Percentiles rank a stretch among this genome's conserved stretches.
Evolutionary conservation across 1,284 basidiomycete genomes (phyloP).

Genomic region (Xerocomus nothofagi): DNA sequence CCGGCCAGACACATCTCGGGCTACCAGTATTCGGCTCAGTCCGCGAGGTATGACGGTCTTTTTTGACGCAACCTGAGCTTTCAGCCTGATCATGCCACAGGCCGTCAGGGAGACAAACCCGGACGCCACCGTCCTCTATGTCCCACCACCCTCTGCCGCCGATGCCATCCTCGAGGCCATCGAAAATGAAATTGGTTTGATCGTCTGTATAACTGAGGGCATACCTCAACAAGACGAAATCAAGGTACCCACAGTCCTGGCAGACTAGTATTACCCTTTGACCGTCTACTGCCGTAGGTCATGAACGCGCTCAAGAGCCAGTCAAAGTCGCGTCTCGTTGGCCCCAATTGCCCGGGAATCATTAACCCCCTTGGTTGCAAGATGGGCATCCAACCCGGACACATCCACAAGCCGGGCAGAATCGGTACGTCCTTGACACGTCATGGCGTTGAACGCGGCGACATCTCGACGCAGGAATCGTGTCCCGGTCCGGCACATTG

Average conservation of each 20-base stretch:
- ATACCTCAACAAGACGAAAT: slow-evolving; percentile 97
- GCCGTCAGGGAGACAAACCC: slow-evolving; percentile 83
- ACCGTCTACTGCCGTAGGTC: slow-evolving; percentile 53
- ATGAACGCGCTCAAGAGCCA: slow-evolving; percentile 94
- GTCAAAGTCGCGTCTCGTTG: slow-evolving; percentile 92
- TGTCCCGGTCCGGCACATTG: slow-evolving; percentile 94
- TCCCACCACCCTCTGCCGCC: slow-evolving; percentile 89
- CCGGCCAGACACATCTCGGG: slow-evolving; percentile 93
- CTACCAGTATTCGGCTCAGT: slow-evolving; percentile 95
- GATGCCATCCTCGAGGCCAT: slow-evolving; percentile 98
- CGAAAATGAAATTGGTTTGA: slow-evolving; percentile 93
- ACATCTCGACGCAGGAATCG: slow-evolving; percentile 67
- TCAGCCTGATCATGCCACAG: slow-evolving; percentile 40
- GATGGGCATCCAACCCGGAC: slow-evolving; percentile 99
- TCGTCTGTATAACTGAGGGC: slow-evolving; percentile 97
- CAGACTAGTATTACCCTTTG: neutral
- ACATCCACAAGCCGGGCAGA: slow-evolving; percentile 94
- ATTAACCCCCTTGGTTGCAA: slow-evolving; percentile 98
- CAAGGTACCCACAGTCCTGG: slow-evolving; percentile 48
- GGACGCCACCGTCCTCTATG: slow-evolving; percentile 94
- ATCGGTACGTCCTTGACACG: slow-evolving; percentile 59
- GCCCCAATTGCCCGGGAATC: slow-evolving; percentile 98
- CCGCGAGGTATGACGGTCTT: slow-evolving; percentile 64
- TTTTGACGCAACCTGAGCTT: neutral
- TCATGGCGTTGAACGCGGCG: neutral